phyloP scores from a whole-genome alignment of 805 yeast species.

The Jamesozyma gamospora region DNA sequence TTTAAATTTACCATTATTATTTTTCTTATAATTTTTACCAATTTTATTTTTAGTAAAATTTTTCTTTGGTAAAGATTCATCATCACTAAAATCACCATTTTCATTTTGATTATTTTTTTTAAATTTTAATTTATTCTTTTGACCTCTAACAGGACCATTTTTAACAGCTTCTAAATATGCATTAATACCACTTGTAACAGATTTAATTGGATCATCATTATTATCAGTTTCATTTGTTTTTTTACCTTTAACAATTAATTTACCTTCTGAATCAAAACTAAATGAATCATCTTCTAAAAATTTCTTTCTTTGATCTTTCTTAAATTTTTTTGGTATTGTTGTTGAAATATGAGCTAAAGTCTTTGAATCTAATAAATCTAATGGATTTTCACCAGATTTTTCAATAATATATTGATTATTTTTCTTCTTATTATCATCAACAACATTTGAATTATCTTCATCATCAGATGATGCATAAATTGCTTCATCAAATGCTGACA shows the following conservation, averaged over 20 bases:
- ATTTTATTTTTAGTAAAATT: slow-evolving; percentile 16
- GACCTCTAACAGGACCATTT: slow-evolving; percentile 91
- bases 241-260: slow-evolving; percentile 29
- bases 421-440: slow-evolving; percentile 11
- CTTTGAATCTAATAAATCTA: slow-evolving; percentile 79
- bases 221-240: slow-evolving; percentile 5
- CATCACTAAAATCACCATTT: slow-evolving; percentile 45
- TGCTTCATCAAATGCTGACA: slow-evolving; percentile 89
- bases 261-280: slow-evolving; percentile 29
- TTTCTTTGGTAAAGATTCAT: slow-evolving; percentile 25
- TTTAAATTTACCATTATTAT: slow-evolving; percentile 18
- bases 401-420: slow-evolving; percentile 62
- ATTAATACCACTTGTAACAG: slow-evolving; percentile 55
- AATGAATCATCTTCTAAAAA: slow-evolving; percentile 21
- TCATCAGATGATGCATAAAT: slow-evolving; percentile 65
- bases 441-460: slow-evolving; percentile 39
- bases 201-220: slow-evolving; percentile 35
- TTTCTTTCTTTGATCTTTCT: slow-evolving; percentile 33
- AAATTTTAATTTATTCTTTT: slow-evolving; percentile 80
- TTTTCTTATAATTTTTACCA: slow-evolving; percentile 17
- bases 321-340: slow-evolving; percentile 60
- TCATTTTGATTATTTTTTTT: slow-evolving; percentile 51
- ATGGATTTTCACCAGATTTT: slow-evolving; percentile 56
- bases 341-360: slow-evolving; percentile 84
- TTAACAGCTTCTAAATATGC: slow-evolving; percentile 92